Evolutionary conservation across 2,329 filamentous ascomycete genomes (phyloP), one percentile per base, ranked within the genome.

Genomic region (Aschersonia sp.): DNA sequence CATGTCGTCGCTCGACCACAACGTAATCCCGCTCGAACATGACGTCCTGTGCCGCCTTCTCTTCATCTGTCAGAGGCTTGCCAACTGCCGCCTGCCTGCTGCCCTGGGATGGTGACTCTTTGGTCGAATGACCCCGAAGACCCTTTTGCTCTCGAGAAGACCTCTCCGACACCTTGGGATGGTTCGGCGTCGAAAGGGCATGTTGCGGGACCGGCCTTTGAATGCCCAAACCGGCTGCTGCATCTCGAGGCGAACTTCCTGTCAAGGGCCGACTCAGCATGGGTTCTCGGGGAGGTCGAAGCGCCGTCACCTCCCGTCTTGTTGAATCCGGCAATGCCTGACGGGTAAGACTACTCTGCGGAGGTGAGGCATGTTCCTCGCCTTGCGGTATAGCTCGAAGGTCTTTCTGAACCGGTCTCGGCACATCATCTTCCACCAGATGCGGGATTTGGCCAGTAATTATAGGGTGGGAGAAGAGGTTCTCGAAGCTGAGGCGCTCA

Each of bases 21-120:
- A 98, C 90, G 57, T 97, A 98, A 54, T 97, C 92, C 53, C 90
- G 80, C 60, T 95, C 89, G 56, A 94, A 84, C 1, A 85, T 85
- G 45, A 94, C 81, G 53, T 97, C 90, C 56, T 94, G 86, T 3
- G 86, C 87, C 4, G 83, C 84, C 59, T 71, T 77, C 57, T 84
- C 81, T 50, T 80, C 79, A 53, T 84, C 82, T 48, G 74, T 71
- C n/a, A 64, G 62, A 40, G 53, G 53, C 10, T 57, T 55, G 40
- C 57, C 59, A 42, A 53, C 57, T 30, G 52, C 50, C 8, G 51
- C 48, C 44, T 46, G 53, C 11, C 54, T 54, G 44, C 59, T 62
- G 12, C 41, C 10, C 31, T 37, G 32, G 12, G 47, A 30, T n/a
- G 44, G 43, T 32, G 45, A 10, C 8, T 47, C 43, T 12, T 41